Evolutionary conservation across 805 yeast genomes (phyloP).

Genomic region (Kuraishia floccosa): DNA sequence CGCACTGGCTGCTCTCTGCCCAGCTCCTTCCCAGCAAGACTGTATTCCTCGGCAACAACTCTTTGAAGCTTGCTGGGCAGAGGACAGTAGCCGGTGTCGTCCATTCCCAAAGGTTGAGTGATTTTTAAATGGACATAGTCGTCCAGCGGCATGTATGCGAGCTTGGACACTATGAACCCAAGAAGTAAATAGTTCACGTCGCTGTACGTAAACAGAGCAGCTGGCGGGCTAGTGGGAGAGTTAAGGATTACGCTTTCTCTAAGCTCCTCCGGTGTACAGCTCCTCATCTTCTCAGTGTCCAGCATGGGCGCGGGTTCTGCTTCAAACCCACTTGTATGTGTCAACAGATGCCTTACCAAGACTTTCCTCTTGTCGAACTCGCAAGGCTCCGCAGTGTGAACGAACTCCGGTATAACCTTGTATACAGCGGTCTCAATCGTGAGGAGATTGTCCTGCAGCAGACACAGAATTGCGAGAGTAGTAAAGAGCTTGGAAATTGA

Average conservation of each 20-base stretch:
- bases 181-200: conserved; percentile 1
- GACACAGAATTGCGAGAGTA: background rate
- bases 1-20: background rate
- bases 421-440: background rate
- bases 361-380: background rate
- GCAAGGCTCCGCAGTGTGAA: background rate
- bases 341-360: background rate
- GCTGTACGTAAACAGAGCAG: background rate
- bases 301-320: conserved; percentile 1
- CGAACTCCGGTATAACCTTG: background rate
- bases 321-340: background rate
- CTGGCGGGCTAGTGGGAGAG: background rate
- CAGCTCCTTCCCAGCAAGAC: background rate
- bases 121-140: background rate
- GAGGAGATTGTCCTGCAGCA: background rate
- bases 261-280: background rate
- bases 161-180: background rate
- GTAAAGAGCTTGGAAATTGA: conserved; percentile 1
- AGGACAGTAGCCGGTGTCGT: background rate
- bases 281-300: background rate
- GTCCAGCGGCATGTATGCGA: background rate
- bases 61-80: background rate
- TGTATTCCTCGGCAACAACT: conserved; percentile 1
- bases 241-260: background rate
- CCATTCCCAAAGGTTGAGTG: background rate